Evolutionary conservation across 805 yeast genomes (phyloP), one percentile per base, ranked within the genome.

Genomic region (Zygosaccharomyces gambellarensis): DNA sequence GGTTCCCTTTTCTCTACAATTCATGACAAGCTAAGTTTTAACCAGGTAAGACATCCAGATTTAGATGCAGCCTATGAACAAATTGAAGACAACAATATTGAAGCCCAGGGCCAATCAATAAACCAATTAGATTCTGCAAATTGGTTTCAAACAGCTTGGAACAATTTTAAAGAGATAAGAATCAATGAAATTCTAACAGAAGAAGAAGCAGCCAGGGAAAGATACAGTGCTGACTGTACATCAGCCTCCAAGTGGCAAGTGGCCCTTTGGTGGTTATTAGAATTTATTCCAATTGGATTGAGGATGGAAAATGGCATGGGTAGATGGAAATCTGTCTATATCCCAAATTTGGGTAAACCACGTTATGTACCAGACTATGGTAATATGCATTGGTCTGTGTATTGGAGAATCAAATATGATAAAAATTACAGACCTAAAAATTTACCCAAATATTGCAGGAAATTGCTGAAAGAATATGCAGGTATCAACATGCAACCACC

Each of bases 321-420:
- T 2, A 68, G 71, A 55, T 81, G 86, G 85, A 67, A 64, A 48
- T 70, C 73, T 43, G 63, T 68, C 4, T 78, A 72, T 56, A 58
- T 67, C 11, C 88, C 88, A 1, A 82, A 83, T 58, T 56, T 81
- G 3, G 88, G 88, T 2, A 67, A 78, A 11, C 49, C 61, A 4
- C 68, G 88, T 51, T 67, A 67, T 38, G 65, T 83, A 3, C 86
- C 87, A 1, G 50, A 52, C 1, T 63, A 71, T 49, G 74, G 77
- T 9, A 64, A 62, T 11, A 51, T 82, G 30, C 88, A 83, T 62
- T 83, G 88, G 87, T 81, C 87, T 41, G 74, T 82, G 0, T 71
- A 70, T 51, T 82, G 83, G 80, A 68, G 84, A 53, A 57, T 77
- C 47, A 78, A 73, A 50, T 72, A 66, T 52, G 70, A 76, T 46